A percentile compares a stretch with the other conserved stretches of the same genome.
These are phyloP conservation scores for Crassisporium funariophilum DNA, from an alignment of 768 basidiomycete genomes.

Conservation along the genomic window DNA sequence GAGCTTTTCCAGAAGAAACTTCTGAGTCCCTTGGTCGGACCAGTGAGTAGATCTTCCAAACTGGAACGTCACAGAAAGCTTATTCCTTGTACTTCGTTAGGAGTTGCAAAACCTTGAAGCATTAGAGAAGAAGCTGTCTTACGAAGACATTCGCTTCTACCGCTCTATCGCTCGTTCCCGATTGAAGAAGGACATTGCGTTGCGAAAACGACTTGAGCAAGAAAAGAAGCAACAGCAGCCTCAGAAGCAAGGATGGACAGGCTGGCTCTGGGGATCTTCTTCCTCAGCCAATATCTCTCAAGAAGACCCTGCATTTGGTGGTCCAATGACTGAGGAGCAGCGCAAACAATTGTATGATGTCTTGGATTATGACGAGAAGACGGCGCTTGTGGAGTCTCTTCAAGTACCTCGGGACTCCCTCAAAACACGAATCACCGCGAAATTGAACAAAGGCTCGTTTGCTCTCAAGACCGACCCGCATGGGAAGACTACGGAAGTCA, in stretches of 20 bases:
- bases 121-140: conserved; percentile 82
- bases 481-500: conserved; percentile 63
- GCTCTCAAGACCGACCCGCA: conserved; percentile 78
- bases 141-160: conserved; percentile 97
- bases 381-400: conserved; percentile 67
- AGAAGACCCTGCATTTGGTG: conserved; percentile 60
- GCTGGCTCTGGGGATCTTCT: conserved; percentile 85
- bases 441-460: conserved; percentile 87
- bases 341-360: conserved; percentile 86
- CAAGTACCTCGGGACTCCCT: conserved; percentile 79
- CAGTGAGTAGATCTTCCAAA: conserved; percentile 50
- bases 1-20: conserved; percentile 80
- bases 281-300: conserved; percentile 28
- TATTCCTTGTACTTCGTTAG: conserved; percentile 32
- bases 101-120: conserved; percentile 55
- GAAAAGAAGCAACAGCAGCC: conserved; percentile 55
- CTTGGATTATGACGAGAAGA: conserved; percentile 90
- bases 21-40: conserved; percentile 49
- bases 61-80: not conserved
- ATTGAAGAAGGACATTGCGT: conserved; percentile 80
- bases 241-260: conserved; percentile 58
- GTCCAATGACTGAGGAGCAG: conserved; percentile 86
- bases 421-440: conserved; percentile 71
- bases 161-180: conserved; percentile 91
- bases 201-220: conserved; percentile 69